Conservation (phyloP, 768 basidiomycete genomes). For the Cystofilobasidium capitatum region DNA sequence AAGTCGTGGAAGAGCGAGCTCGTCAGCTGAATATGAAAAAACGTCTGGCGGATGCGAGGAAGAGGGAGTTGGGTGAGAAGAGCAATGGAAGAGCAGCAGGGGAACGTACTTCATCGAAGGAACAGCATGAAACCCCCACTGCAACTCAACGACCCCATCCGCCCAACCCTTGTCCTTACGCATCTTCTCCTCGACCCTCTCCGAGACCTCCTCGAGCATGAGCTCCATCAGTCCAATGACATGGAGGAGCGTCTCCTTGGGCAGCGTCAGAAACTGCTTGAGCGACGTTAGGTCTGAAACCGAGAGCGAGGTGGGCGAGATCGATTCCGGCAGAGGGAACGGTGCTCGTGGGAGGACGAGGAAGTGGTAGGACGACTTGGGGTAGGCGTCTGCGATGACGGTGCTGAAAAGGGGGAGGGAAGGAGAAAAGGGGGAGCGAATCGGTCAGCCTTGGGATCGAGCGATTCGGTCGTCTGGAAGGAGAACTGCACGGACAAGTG, state of each 20-base stretch:
- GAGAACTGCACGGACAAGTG: not conserved
- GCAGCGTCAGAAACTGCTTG: not conserved
- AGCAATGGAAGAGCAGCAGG: not conserved
- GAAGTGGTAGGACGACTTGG: slow-evolving; percentile 12
- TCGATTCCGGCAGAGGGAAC: not conserved
- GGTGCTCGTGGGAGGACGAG: slow-evolving; percentile 23
- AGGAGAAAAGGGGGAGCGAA: too few relatives aligned
- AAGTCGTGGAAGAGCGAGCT: not conserved
- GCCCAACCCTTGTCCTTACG: slow-evolving; percentile 13
- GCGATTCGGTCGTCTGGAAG: not conserved
- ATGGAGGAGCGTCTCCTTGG: slow-evolving; percentile 6
- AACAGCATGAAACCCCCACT: slow-evolving; percentile 23
- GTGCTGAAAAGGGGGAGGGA: not conserved
- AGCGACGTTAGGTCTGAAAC: not conserved
- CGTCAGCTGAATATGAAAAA: not conserved
- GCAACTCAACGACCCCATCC: slow-evolving; percentile 12
- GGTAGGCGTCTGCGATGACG: slow-evolving; percentile 14
- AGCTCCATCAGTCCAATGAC: slow-evolving; percentile 14
- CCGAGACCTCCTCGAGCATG: slow-evolving; percentile 11
- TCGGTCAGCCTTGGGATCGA: not conserved
- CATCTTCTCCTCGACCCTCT: slow-evolving; percentile 3
- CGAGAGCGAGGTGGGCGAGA: not conserved
- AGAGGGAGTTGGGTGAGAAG: not conserved
- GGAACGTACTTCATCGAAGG: slow-evolving; percentile 18
- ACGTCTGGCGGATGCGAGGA: not conserved